Evolutionary conservation across 2,329 filamentous ascomycete genomes (phyloP), one percentile per base, ranked within the genome.

Genomic region (Monosporascus cannonballus): DNA sequence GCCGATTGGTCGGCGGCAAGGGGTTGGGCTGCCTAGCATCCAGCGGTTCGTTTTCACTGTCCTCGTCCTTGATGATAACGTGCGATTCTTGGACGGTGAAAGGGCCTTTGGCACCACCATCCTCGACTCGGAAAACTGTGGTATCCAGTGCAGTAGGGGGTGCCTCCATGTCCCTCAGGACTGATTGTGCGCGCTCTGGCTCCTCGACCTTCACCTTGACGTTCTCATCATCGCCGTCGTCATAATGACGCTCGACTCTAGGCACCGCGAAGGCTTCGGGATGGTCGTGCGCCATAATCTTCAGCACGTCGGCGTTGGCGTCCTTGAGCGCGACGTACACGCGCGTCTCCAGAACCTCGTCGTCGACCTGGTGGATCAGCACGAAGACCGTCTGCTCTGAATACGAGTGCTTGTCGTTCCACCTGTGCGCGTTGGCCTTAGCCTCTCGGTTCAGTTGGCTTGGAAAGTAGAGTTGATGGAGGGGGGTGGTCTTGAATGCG

Each of bases 391-490:
- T 18, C 2, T 30, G 38, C 9, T 48, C 50, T 1, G 49, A 30
- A 42, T 5, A 14, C 5, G 39, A 18, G 4, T 11, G 42, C 11
- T 7, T 45, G 4, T 37, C 47, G 22, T 51, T 48, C 55, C 53
- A 54, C 15, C 34, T 51, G 24, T 38, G 42, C 17, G 38, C 34
- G 25, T 49, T 52, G 47, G 52, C 39, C 50, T 54, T 51, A 11
- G 52, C 39, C 3, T 48, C 38, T 2, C 50, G 45, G 4, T 42
- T 22, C 8, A 59, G 48, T 11, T n/a, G 17, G 20, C 47, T 36
- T 8, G 57, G 48, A 44, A 54, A 57, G n/a, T 57, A 41, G 1
- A 59, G 48, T 22, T 56, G 53, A 48, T 52, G 42, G 3, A 49
- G n/a, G 0, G 57, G 50, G 1, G 55, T 59, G 22, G 6, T 2